phyloP scores from a whole-genome alignment of 2,329 filamentous ascomycete species.

The Scolecobasidium constrictum region DNA sequence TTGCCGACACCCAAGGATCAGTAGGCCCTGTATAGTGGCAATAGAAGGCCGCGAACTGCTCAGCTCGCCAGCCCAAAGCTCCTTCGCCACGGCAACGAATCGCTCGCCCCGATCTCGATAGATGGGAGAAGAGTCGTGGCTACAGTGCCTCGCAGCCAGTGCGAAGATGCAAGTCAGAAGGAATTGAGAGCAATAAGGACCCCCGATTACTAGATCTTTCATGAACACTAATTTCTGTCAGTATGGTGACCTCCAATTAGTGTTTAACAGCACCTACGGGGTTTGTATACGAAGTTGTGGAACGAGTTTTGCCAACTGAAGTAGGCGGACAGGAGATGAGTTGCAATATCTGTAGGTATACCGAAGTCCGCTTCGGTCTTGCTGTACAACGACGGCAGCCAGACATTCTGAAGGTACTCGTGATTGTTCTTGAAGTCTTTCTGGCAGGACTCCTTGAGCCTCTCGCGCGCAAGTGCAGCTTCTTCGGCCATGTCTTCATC shows the following conservation, averaged over 20 bases:
- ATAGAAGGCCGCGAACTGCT: slow-evolving; percentile 13
- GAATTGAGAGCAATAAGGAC: slow-evolving; percentile 15
- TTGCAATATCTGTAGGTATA: background rate
- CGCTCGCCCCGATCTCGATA: slow-evolving; percentile 11
- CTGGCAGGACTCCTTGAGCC: background rate
- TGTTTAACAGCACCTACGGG: background rate
- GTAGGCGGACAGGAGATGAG: slow-evolving; percentile 12
- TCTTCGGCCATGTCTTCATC: background rate
- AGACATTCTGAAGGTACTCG: background rate
- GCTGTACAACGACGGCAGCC: background rate
- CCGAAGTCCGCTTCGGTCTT: background rate
- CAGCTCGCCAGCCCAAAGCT: slow-evolving; percentile 13
- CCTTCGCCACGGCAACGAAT: slow-evolving; percentile 13
- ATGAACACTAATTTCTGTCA: slow-evolving; percentile 13
- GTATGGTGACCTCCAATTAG: no score
- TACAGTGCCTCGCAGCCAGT: slow-evolving; percentile 13
- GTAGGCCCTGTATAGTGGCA: slow-evolving; percentile 14
- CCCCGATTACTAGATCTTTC: slow-evolving; percentile 14
- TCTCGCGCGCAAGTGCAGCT: background rate
- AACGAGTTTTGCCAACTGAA: slow-evolving; percentile 16
- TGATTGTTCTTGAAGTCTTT: background rate
- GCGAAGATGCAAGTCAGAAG: slow-evolving; percentile 15
- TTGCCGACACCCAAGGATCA: slow-evolving; percentile 15
- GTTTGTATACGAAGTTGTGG: slow-evolving; percentile 16
- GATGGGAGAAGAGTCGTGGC: slow-evolving; percentile 12